phyloP scores from a whole-genome alignment of 2,329 filamentous ascomycete species.

The Purpureocillium lavendulum region DNA sequence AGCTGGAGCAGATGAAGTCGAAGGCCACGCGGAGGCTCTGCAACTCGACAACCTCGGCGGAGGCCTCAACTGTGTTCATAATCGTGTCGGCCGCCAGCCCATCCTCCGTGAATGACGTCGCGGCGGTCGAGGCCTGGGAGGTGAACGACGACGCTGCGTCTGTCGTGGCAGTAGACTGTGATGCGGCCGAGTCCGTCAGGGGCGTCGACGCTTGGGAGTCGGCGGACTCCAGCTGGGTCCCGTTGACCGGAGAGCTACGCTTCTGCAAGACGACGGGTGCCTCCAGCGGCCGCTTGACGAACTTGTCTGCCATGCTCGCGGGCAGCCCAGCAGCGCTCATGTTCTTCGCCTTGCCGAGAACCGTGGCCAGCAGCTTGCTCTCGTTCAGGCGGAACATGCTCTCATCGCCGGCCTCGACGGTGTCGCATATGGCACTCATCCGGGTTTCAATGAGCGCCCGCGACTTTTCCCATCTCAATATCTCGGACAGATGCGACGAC shows the following conservation, averaged over 20 bases:
- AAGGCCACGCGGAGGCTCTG: conserved; percentile 58
- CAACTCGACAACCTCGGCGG: conserved; percentile 43
- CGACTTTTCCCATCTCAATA: conserved; percentile 41
- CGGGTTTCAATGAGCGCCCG: conserved; percentile 51
- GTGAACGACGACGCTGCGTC: conserved; percentile 23
- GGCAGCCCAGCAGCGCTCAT: conserved; percentile 63
- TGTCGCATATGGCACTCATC: conserved; percentile 68
- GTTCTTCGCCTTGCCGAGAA: conserved; percentile 63
- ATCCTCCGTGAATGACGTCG: conserved; percentile 33
- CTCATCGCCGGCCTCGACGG: conserved; percentile 74
- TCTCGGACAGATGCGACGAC: conserved; percentile 48
- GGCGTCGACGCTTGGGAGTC: conserved; percentile 13
- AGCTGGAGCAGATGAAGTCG: conserved; percentile 54
- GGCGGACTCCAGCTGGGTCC: conserved; percentile 8
- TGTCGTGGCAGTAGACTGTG: conserved; percentile 31
- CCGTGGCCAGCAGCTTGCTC: conserved; percentile 55
- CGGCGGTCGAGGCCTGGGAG: conserved; percentile 35
- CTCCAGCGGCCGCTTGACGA: conserved; percentile 68
- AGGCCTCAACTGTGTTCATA: conserved; percentile 34
- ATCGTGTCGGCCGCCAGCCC: conserved; percentile 22
- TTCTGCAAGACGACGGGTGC: conserved; percentile 64
- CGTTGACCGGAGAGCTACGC: conserved; percentile 35
- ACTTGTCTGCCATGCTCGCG: conserved; percentile 74
- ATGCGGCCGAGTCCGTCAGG: conserved; percentile 24
- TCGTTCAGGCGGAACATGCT: conserved; percentile 75